Base-by-base conservation (phyloP, 805 yeast genomes). In the Kuraishia borneana region DNA sequence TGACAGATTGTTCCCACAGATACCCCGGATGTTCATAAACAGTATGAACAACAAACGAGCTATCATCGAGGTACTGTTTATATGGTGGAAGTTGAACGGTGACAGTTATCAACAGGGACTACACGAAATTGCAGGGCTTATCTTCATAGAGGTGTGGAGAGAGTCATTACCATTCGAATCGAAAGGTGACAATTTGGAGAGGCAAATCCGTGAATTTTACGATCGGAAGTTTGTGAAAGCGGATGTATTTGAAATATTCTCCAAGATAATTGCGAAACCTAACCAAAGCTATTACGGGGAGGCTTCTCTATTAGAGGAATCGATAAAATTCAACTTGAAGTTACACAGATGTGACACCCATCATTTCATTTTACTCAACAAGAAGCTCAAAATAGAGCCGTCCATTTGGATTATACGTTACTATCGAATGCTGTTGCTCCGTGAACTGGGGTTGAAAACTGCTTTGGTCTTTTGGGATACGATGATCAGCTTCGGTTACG, bases 321-420 rank as follows among this genome's bases (percentile, higher is more conserved):
- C 71, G n/a, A 68, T 69, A 34, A 48, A 52, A 18, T 70, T 72
- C 47, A 69, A 70, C 39, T 47, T 59, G 18, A 56, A 60, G 36
- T 47, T 72, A 27, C 70, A 70, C 59, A 62, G 68, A 39, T 60
- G 66, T 3, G 78, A 72, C 45, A 69, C 65, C 40, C 50, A 66
- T 27, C 61, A 66, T 21, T 70, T 68, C 42, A 64, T 65, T 44
- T 59, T 59, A 34, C 48, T 70, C 31, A 53, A 61, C 23, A 62
- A 60, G 29, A 68, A 65, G 43, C 48, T 70, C 21, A 60, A 59
- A 37, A 47, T 71, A 4, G 76, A 71, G 39, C 60, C 72, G 2
- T 69, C 70, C 34, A 56, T 72, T 29, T 72, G 77, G 77, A 54
- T 70, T 18, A 65, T 72, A n/a, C 45, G 78, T 30, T 72, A 65